A percentile compares a stretch with the other conserved stretches of the same genome.
These are phyloP conservation scores for Annulohypoxylon maeteangense DNA, from an alignment of 495 filamentous ascomycete species.

Conservation along the genomic window DNA sequence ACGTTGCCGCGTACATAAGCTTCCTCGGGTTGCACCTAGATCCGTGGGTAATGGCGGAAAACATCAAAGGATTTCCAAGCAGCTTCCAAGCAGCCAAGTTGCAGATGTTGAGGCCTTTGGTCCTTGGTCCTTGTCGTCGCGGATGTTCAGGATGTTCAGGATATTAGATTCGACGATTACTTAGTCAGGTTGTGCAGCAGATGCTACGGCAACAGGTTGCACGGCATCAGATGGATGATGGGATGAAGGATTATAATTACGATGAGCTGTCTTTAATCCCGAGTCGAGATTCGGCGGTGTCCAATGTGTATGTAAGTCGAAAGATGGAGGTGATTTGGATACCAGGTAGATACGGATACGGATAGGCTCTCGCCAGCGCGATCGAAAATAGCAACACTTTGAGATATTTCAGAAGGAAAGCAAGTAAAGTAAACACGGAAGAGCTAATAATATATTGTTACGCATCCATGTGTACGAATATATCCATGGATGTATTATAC, in stretches of 20 bases:
- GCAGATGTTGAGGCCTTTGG: neutral
- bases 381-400: neutral
- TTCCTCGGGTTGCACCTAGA: constrained; percentile 1
- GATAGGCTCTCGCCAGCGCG: neutral
- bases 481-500: neutral
- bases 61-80: neutral
- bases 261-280: constrained; percentile 15
- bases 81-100: neutral
- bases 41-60: constrained; percentile 11
- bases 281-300: constrained; percentile 3
- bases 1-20: constrained; percentile 2
- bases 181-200: constrained; percentile 42
- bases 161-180: constrained; percentile 4
- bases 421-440: neutral
- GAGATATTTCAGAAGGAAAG: neutral
- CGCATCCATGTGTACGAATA: neutral
- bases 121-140: constrained; percentile 15
- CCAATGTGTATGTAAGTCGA: constrained; percentile 19
- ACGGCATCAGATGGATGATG: constrained; percentile 32
- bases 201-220: constrained; percentile 27
- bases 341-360: neutral
- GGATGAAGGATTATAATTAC: constrained; percentile 9
- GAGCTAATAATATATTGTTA: constrained; percentile 9
- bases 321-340: neutral
- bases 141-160: constrained; percentile 10